Base-by-base conservation (phyloP, 768 basidiomycete genomes). In the Pisolithus albus region DNA sequence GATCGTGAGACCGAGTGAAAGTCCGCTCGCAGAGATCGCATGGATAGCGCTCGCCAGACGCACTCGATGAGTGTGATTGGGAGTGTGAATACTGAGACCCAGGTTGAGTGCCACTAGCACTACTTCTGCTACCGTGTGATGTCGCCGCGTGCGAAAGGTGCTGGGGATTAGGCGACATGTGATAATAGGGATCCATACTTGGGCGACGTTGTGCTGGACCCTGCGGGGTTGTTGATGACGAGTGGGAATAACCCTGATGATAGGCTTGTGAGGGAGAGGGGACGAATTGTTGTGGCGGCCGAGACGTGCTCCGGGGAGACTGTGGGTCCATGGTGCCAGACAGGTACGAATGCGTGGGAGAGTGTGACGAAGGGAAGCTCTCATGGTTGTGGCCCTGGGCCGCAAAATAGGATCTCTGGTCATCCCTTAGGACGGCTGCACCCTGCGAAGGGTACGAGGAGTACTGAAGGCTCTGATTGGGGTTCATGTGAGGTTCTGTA, bases 1-100 rank as follows among this genome's bases (percentile, higher is more conserved):
- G 79, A 68, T 91, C 88, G 67, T 89, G 86, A 52, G 83, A 76
- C 55, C 88, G 80, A 32, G 86, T 87, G 65, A 90, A 90, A 23
- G 86, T 84, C 67, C 85, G 84, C 48, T 82, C 82, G 65, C 88
- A 90, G 57, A 79, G 77, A 52, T 84, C 80, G 70, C 88, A 90
- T 51, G 76, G 73, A 70, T 77, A 86, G 37, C 85, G 80, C 61
- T 88, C 86, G 46, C 76, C 77, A 7, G 66, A 52, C 5, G 65
- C 51, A 7, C 34, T 56, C 9, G 48, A 44, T 10, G 60, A 50
- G 23, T 49, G 48, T 16, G 49, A 41, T 8, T 50, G 49, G 16
- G 57, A 61, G 36, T 53, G 24, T 3, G 56, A 49, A n/a, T 62
- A 60, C 1, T 26, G 24, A 46, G 51, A 11, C 38, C 43, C 43